Evolutionary conservation across 805 yeast genomes (phyloP), one percentile per base, ranked within the genome.

Genomic region (Diddensiella transvaalensis): DNA sequence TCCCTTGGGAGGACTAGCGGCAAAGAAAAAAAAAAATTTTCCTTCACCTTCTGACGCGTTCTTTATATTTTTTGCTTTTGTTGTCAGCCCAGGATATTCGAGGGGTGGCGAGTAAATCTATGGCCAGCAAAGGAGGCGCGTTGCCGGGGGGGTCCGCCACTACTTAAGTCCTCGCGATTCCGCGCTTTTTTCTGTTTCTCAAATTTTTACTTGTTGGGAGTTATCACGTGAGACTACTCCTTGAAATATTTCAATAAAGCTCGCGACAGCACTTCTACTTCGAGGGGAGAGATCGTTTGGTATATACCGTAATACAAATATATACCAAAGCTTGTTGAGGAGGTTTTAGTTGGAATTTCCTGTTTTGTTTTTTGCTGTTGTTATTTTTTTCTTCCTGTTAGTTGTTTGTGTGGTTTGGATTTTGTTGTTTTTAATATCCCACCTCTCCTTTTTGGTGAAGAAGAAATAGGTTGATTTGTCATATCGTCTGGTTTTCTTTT

Each of bases 61-160:
- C 13, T 10, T 13, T 10, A 29, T 10, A 29, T 10, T 35, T 35
- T 35, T 35, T 15, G 38, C 17, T 8, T 8, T 35, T 35, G 15
- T 35, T 35, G 8, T 15, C 38, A 8, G 38, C 8, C 38, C 38
- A 6, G 21, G 38, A 15, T 8, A 8, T 8, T 35, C 17, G 8
- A 15, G 18, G 8, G 17, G 21, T 8, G 38, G 17, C 21, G 38
- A 8, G n/a, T n/a, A 35, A 6, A 35, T 35, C 38, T 35, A 6
- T 6, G 38, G 8, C 8, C 17, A 35, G 15, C 8, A 6, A 15
- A 6, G 38, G n/a, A n/a, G n/a, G n/a, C n/a, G n/a, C n/a, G 38
- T 35, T 35, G 38, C 38, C 38, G 21, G 38, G n/a, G n/a, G 38
- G 38, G 38, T 35, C 38, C 38, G 38, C 15, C 21, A 35, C 38